Conservation (phyloP, 345 rosid species). For the Eucalyptus tenuipes region DNA sequence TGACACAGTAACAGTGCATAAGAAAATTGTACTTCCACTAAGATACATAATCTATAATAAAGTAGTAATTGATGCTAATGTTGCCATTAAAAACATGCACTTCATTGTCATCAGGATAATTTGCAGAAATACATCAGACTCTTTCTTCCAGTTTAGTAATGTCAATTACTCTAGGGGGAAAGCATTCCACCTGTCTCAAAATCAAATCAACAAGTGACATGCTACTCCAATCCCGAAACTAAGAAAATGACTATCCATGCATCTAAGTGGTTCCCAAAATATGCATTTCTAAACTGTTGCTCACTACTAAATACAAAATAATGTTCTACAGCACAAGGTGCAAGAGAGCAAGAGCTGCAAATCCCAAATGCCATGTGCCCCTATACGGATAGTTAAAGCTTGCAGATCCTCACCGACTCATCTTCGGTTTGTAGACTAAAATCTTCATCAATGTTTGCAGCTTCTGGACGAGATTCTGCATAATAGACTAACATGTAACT, state of each 20-base stretch:
- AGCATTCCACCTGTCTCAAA: not conserved
- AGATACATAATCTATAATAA: not conserved
- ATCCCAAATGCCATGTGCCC: not conserved
- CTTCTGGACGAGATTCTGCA: not conserved
- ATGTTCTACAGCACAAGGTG: not conserved
- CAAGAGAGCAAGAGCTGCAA: not conserved
- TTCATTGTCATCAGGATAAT: not conserved
- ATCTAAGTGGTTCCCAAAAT: not conserved
- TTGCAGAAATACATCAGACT: not conserved
- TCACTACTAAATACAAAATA: not conserved
- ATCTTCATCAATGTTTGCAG: conserved; percentile 57
- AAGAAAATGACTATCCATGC: not conserved
- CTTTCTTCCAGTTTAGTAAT: not conserved
- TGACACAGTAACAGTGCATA: not conserved
- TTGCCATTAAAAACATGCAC: not conserved
- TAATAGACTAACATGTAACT: not conserved
- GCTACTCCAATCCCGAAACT: not conserved
- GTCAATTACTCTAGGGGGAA: not conserved
- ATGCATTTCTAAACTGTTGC: not conserved
- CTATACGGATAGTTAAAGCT: not conserved
- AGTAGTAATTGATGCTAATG: not conserved
- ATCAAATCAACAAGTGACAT: not conserved
- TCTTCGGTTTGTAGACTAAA: conserved; percentile 50
- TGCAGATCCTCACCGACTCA: conserved; percentile 45
- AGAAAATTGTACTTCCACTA: not conserved